Evolutionary conservation across 116 monocot genomes (phyloP).

Genomic region (Trichopus zeylanicus): DNA sequence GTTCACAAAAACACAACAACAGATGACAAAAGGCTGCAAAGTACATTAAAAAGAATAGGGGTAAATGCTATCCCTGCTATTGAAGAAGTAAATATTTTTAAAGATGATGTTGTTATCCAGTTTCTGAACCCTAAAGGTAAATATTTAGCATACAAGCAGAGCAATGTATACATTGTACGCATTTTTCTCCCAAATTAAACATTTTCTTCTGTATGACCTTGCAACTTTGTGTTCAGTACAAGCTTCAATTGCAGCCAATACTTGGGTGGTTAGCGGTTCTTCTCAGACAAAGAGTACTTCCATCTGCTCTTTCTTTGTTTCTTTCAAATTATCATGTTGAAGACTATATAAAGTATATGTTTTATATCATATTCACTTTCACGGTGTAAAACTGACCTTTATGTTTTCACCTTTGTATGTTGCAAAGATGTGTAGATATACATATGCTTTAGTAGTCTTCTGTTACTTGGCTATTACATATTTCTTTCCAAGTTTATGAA

Average conservation of each 20-base stretch:
- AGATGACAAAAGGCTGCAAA: constrained; percentile 90
- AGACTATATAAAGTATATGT: too few species aligned
- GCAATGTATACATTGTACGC: too few species aligned
- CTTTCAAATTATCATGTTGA: too few species aligned
- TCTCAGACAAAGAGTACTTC: constrained; percentile 45
- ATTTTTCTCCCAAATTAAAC: too few species aligned
- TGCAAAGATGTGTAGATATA: too few species aligned
- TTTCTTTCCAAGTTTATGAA: not conserved
- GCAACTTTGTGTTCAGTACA: constrained; percentile 31
- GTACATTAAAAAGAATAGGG: constrained; percentile 82
- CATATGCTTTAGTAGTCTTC: too few species aligned
- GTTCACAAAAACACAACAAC: constrained; percentile 89
- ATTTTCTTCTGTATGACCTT: not conserved
- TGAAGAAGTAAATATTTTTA: constrained; percentile 97
- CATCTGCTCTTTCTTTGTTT: too few species aligned
- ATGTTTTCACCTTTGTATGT: too few species aligned
- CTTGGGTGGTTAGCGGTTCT: constrained; percentile 62
- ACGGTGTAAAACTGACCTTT: too few species aligned
- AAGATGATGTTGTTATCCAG: constrained; percentile 83
- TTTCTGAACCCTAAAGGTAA: constrained; percentile 85
- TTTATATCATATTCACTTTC: too few species aligned
- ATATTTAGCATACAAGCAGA: too few species aligned
- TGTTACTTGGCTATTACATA: too few species aligned
- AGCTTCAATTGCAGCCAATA: constrained; percentile 65
- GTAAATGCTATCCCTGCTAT: constrained; percentile 83